These are phyloP conservation scores for Xylariomycetidae sp. DNA, from an alignment of 2,329 filamentous ascomycete genomes.

Conservation along the genomic window DNA sequence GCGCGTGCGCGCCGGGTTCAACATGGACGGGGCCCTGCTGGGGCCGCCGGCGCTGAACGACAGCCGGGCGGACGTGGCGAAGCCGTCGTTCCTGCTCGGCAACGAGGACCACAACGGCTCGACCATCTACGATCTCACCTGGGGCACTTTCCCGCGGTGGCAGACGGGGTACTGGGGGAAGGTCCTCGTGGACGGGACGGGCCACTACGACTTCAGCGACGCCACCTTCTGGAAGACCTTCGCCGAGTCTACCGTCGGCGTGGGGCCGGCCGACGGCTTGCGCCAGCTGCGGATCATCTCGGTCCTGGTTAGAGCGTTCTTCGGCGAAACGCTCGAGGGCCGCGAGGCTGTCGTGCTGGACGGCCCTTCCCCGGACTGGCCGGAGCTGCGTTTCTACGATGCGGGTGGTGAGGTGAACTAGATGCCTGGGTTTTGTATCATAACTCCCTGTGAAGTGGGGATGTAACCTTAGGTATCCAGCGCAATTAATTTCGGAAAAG, in stretches of 20 bases:
- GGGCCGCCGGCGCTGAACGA: conserved; percentile 7
- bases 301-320: conserved; percentile 14
- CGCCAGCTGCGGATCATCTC: conserved; percentile 9
- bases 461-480: too few species aligned
- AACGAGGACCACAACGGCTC: conserved; percentile 11
- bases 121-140: conserved; percentile 7
- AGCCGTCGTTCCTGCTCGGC: conserved; percentile 17
- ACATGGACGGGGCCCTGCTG: conserved; percentile 17
- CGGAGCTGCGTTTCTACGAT: conserved; percentile 1
- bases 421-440: too few species aligned
- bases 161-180: conserved; percentile 17
- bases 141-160: conserved; percentile 13
- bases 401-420: too few species aligned
- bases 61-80: conserved; percentile 12
- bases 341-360: conserved; percentile 7
- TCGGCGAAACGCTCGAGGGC: conserved; percentile 12
- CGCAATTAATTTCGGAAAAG: too few species aligned
- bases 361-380: conserved; percentile 4
- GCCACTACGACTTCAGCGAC: conserved; percentile 20
- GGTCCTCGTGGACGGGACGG: conserved; percentile 13
- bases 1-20: conserved; percentile 13
- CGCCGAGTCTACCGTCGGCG: conserved; percentile 4
- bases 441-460: too few species aligned
- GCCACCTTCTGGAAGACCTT: conserved; percentile 17
- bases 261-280: conserved; percentile 2